phyloP scores from a whole-genome alignment of 192 early-diverging fungal species.

The Linnemannia zychae region DNA sequence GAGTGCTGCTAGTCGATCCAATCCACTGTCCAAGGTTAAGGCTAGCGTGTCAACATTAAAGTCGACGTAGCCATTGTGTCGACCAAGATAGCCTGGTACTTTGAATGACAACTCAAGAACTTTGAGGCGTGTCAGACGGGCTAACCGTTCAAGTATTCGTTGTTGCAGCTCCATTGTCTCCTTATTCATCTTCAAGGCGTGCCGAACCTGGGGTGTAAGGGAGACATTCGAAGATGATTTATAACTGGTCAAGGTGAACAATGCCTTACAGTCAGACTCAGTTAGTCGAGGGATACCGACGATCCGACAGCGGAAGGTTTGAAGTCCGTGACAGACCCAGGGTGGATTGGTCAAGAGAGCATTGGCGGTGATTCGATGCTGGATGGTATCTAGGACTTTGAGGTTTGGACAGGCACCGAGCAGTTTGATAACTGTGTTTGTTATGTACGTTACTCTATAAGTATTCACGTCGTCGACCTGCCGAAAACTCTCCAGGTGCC shows the following conservation, averaged over 20 bases:
- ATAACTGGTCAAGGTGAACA: not conserved
- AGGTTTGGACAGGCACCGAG: not conserved
- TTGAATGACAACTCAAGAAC: not conserved
- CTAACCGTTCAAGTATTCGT: not conserved
- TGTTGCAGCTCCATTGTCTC: not conserved
- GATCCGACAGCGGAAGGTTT: not conserved
- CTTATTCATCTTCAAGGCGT: not conserved
- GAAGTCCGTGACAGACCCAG: not conserved
- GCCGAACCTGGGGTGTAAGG: not conserved
- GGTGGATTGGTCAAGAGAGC: not conserved
- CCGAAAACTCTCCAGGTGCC: not conserved
- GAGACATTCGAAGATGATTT: not conserved
- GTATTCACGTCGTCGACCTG: not conserved
- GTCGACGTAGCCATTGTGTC: not conserved
- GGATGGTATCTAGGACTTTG: not conserved
- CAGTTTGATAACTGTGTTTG: not conserved
- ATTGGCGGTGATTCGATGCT: not conserved
- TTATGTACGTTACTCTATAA: not conserved
- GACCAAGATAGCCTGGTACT: not conserved
- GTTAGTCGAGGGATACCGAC: not conserved
- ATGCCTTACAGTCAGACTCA: not conserved
- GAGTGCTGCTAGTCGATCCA: not conserved
- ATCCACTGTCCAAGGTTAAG: not conserved
- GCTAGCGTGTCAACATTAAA: not conserved
- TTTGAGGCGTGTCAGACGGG: not conserved